Evolutionary conservation across 1,284 basidiomycete species (phyloP), one percentile per base, ranked within the genome.

Genomic region (Naganishia sp.): DNA sequence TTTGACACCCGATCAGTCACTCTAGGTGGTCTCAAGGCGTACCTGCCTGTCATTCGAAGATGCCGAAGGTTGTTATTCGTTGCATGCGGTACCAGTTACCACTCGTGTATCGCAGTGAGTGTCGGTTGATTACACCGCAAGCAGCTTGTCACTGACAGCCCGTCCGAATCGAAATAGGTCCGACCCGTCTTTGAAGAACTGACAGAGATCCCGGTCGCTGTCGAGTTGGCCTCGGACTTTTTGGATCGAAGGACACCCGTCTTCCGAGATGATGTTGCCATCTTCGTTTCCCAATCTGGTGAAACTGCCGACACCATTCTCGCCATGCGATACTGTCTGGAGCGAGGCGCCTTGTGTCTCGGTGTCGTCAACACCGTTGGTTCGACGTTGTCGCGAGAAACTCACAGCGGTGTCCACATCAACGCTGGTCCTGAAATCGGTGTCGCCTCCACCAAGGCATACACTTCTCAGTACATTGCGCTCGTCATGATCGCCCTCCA

Each of bases 391-490:
- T 99, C 95, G 65, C 90, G 95, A 74, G 94, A 98, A 83, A 95
- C 94, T 18, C 96, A 99, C 84, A 97, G 94, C 73, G 96, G 96
- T 90, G 89, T 99, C 66, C 95, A 99, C 84, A 99, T 99, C 83
- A 99, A 99, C 78, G 95, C 94, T 73, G 94, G 94, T 42, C 94
- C 94, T 66, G 94, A 97, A 82, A 93, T 97, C 69, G 94, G 96
- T 85, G 96, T 99, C 69, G 96, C 96, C 6, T 98, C 94, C n/a
- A 99, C 96, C 71, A 99, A 99, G 88, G 96, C 96, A 3, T 99
- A 99, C 83, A 99, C 95, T 2, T 98, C 94, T 58, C 95, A 99
- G 82, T 99, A 98, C 84, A 94, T 99, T 72, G 96, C 95, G 3
- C 85, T 99, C 63, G 83, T 98, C 80, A 95, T 99, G 90, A 96